Percentiles rank a stretch among this genome's conserved stretches.
phyloP scores from a whole-genome alignment of 352 stramenopile genomes.

The Phytophthora pisi region DNA sequence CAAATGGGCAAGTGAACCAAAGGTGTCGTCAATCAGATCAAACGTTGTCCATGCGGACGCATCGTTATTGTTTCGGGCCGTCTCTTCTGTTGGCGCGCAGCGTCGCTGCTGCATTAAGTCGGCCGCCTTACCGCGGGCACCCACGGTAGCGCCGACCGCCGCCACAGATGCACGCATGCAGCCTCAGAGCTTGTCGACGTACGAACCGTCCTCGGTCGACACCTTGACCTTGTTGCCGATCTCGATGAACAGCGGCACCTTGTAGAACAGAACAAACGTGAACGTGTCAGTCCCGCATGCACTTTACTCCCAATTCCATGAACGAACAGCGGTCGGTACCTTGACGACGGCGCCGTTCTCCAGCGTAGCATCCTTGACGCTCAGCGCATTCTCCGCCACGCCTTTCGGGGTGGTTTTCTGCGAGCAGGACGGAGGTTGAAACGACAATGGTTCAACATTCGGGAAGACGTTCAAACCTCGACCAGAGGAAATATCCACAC shows the following conservation, averaged over 20 bases:
- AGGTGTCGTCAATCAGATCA: slow-evolving; percentile 21
- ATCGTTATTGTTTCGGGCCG: slow-evolving; percentile 2
- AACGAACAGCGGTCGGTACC: slow-evolving; percentile 40
- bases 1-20: slow-evolving; percentile 2
- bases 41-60: slow-evolving; percentile 6
- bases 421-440: not conserved
- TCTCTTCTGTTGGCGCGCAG: slow-evolving; percentile 15
- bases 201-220: slow-evolving; percentile 73
- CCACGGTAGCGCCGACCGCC: not conserved
- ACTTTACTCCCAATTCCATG: too few relatives aligned
- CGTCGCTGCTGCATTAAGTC: not conserved
- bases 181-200: slow-evolving; percentile 75
- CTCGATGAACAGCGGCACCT: slow-evolving; percentile 84
- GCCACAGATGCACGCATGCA: too few relatives aligned
- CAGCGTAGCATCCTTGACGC: slow-evolving; percentile 84
- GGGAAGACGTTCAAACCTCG: not conserved
- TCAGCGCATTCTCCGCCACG: slow-evolving; percentile 75
- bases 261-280: too few relatives aligned
- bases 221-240: slow-evolving; percentile 78
- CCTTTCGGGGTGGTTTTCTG: slow-evolving; percentile 83
- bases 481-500: slow-evolving; percentile 2
- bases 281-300: too few relatives aligned
- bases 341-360: slow-evolving; percentile 82
- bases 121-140: not conserved
- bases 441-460: slow-evolving; percentile 7